phyloP scores from a whole-genome alignment of 257 asterid genomes.

The Leptodermis oblonga region DNA sequence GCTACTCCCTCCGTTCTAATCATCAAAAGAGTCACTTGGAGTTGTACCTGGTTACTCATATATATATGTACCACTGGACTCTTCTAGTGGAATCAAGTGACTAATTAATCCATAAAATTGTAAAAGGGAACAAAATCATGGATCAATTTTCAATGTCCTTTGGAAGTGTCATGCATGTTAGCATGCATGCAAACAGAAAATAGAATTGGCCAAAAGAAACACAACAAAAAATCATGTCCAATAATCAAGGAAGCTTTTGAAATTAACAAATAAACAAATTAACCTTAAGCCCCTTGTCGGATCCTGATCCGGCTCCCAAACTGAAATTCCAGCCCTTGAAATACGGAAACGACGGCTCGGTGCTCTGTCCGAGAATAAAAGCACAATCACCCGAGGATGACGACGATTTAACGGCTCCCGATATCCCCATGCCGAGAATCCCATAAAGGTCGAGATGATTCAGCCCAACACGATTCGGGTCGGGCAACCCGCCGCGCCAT shows the following conservation, averaged over 20 bases:
- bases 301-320: constrained; percentile 13
- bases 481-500: constrained; percentile 82
- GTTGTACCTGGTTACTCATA: too few relatives aligned
- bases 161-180: neutral
- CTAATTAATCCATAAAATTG: neutral
- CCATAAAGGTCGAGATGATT: constrained; percentile 33
- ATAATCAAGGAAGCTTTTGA: neutral
- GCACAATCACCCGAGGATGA: constrained; percentile 49
- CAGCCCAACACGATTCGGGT: constrained; percentile 49
- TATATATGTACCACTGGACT: too few relatives aligned
- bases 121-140: neutral
- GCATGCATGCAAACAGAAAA: neutral
- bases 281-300: constrained; percentile 17
- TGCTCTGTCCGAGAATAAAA: constrained; percentile 40
- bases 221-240: neutral
- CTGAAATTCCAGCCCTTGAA: constrained; percentile 29
- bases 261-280: neutral
- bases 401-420: constrained; percentile 8
- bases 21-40: too few relatives aligned
- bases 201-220: neutral
- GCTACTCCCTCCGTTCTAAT: too few relatives aligned
- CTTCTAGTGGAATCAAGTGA: too few relatives aligned
- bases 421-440: constrained; percentile 36
- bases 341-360: constrained; percentile 44
- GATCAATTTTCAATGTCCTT: neutral